These are phyloP conservation scores for Flaveria trinervia DNA, from an alignment of 129 eudicot species.

Conservation along the genomic window DNA sequence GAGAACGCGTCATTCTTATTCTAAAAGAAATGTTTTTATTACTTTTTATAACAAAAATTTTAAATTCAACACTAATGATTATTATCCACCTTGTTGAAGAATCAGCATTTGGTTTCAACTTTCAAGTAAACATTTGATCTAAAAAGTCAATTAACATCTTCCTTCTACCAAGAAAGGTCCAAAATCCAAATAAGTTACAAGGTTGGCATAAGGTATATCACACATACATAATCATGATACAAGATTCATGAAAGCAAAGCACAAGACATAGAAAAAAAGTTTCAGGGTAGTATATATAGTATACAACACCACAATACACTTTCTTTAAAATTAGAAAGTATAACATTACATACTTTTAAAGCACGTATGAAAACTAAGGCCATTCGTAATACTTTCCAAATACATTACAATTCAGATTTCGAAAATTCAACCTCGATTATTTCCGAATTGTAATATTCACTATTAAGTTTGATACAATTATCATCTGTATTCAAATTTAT, in stretches of 20 bases:
- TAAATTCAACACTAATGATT: no score
- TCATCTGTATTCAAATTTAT: neutral
- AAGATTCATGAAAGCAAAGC: conserved; percentile 12
- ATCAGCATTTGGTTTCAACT: neutral
- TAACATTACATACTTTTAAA: conserved; percentile 5
- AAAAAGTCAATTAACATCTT: neutral
- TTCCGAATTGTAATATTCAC: conserved; percentile 10
- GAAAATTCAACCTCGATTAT: conserved; percentile 13
- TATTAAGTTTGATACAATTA: neutral
- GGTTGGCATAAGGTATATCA: conserved; percentile 7
- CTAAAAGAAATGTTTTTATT: neutral
- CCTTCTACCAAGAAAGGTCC: neutral
- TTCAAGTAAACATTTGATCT: neutral
- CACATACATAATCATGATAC: neutral
- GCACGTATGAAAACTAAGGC: conserved; percentile 22
- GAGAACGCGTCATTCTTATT: neutral
- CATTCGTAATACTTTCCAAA: conserved; percentile 21
- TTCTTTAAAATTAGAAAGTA: conserved; percentile 12
- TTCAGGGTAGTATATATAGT: conserved; percentile 20
- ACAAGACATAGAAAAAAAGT: neutral
- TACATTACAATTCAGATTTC: neutral
- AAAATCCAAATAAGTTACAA: conserved; percentile 6
- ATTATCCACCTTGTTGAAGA: neutral
- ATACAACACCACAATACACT: conserved; percentile 5
- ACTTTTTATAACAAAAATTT: no score